phyloP scores from a whole-genome alignment of 2,329 filamentous ascomycete genomes.

The Coniochaeta sp. region DNA sequence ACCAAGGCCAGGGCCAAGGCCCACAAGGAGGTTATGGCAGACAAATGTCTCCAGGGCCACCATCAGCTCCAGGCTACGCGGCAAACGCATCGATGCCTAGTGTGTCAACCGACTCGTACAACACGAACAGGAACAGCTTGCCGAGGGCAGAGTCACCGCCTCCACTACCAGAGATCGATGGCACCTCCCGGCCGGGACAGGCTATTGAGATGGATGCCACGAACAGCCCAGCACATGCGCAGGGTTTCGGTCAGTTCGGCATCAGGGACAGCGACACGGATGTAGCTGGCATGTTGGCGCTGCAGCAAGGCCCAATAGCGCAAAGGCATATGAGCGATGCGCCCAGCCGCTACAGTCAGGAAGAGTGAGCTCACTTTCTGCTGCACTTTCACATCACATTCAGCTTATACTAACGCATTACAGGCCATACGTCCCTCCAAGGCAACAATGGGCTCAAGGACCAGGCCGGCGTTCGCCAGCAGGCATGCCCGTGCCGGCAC shows the following conservation, averaged over 20 bases:
- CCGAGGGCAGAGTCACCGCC: conserved; percentile 59
- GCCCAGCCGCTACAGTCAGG: conserved; percentile 66
- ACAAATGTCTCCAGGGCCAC: conserved; percentile 29
- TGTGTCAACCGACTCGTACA: conserved; percentile 29
- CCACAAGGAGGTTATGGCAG: too few relatives aligned
- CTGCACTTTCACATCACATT: too few relatives aligned
- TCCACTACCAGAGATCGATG: conserved; percentile 43
- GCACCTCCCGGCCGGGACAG: conserved; percentile 44
- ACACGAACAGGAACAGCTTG: conserved; percentile 37
- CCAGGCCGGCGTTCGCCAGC: conserved; percentile 34
- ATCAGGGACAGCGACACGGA: conserved; percentile 62
- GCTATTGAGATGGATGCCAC: conserved; percentile 76
- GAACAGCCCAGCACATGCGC: conserved; percentile 36
- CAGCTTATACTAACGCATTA: not conserved
- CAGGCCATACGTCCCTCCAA: conserved; percentile 45
- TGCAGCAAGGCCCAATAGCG: conserved; percentile 50
- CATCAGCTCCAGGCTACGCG: conserved; percentile 27
- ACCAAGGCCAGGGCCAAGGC: conserved; percentile 23
- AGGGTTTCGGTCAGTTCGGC: conserved; percentile 37
- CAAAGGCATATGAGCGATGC: conserved; percentile 53
- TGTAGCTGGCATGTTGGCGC: conserved; percentile 65
- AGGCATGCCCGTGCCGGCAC: conserved; percentile 34
- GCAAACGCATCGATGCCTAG: conserved; percentile 29
- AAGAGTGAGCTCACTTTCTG: conserved; percentile 54
- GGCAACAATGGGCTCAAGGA: conserved; percentile 47